Evolutionary conservation across 345 rosid species (phyloP), one percentile per base, ranked within the genome.

Genomic region (Brassica juncea): DNA sequence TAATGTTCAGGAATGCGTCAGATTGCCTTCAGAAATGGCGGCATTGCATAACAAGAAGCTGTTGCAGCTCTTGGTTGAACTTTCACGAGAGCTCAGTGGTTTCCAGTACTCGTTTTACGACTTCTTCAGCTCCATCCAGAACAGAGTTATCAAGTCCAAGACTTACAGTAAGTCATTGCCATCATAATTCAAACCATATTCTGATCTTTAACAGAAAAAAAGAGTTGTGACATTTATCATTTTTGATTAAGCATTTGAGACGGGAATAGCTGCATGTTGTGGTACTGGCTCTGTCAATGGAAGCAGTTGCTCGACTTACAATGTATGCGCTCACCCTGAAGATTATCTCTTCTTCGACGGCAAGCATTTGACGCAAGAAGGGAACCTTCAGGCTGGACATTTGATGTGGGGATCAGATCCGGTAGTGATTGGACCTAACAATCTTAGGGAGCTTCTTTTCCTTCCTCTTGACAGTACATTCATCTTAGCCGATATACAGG

Each of bases 341-440:
- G 82, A 76, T 32, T 82, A 84, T 15, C 15, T 79, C 47, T 82
- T 82, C 76, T 82, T 72, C 8, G 84, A 82, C 2, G 84, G 84
- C 15, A 70, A 63, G 70, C 77, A 82, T 64, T 72, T 68, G 68
- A 68, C 82, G 0, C 82, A 82, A 65, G 78, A 78, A 70, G 79
- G 72, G 2, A 82, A 82, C 59, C 74, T 73, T 66, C 79, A 73
- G n/a, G 66, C 74, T 1, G 73, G 54, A 0, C 76, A 82, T 66
- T 55, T 78, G 68, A 61, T 82, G 3, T 82, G 82, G 82, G 75
- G 84, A 19, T 68, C 84, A 11, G 81, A 77, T 42, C 59, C 70
- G 0, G 68, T 5, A 68, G 82, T 82, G 9, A 27, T 70, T 44
- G 76, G 79, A 64, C 84, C 84, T 2, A 73, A 42, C 63, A 82